phyloP scores from a whole-genome alignment of 2,329 filamentous ascomycete genomes.

The Arachnomyces sp. region DNA sequence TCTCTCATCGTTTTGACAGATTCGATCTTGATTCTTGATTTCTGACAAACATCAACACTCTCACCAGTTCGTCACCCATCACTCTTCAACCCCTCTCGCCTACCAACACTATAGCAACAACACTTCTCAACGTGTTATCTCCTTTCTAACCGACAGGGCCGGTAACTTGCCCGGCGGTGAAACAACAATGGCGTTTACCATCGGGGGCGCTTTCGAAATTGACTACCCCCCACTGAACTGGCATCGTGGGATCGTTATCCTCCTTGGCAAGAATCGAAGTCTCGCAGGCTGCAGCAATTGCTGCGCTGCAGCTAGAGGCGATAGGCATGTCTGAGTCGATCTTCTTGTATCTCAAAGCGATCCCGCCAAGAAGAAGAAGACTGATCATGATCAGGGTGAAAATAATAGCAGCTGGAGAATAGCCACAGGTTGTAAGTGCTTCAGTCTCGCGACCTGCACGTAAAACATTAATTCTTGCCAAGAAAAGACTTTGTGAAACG shows the following conservation, averaged over 20 bases:
- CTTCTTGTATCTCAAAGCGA: conserved; percentile 12
- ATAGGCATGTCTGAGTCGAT: conserved; percentile 21
- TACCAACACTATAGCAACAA: too few relatives aligned
- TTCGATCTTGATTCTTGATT: too few relatives aligned
- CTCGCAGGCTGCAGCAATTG: conserved; percentile 28
- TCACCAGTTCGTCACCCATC: too few relatives aligned
- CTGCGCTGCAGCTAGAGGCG: conserved; percentile 24
- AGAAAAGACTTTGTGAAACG: conserved; percentile 28
- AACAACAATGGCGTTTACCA: too few relatives aligned
- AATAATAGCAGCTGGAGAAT: conserved; percentile 17
- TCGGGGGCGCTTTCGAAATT: too few relatives aligned
- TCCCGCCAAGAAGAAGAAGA: conserved; percentile 8
- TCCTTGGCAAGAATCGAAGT: conserved; percentile 12
- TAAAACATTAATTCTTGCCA: conserved; percentile 27
- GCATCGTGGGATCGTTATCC: conserved; percentile 11
- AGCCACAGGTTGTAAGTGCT: conserved; percentile 16
- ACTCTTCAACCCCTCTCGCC: too few relatives aligned
- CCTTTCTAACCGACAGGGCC: too few relatives aligned
- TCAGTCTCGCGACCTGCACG: conserved; percentile 9
- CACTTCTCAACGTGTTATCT: too few relatives aligned
- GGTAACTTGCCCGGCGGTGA: too few relatives aligned
- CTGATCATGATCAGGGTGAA: conserved; percentile 11
- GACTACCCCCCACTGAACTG: conserved; percentile 19
- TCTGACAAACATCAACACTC: too few relatives aligned
- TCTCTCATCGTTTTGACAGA: too few relatives aligned